phyloP scores from a whole-genome alignment of 2,329 filamentous ascomycete species.

The Cytospora mali region DNA sequence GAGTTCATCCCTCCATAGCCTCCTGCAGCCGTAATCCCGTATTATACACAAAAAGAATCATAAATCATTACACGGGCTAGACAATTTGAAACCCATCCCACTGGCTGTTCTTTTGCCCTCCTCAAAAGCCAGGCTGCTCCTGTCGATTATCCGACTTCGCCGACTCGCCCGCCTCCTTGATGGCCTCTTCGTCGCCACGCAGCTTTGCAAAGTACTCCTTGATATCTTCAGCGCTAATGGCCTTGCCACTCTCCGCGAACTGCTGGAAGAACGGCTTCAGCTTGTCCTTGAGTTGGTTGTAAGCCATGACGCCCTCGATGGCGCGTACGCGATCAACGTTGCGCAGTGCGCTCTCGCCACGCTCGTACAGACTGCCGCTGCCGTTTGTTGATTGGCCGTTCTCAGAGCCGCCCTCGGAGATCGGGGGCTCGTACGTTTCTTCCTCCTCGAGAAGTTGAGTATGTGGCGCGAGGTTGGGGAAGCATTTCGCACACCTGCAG shows the following conservation, averaged over 20 bases:
- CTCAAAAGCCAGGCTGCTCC: constrained; percentile 58
- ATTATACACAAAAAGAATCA: constrained; percentile 24
- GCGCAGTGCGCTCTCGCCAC: constrained; percentile 87
- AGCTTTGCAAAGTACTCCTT: constrained; percentile 95
- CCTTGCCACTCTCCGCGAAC: constrained; percentile 87
- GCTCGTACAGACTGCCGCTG: constrained; percentile 83
- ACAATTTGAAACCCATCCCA: not conserved
- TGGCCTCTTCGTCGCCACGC: constrained; percentile 80
- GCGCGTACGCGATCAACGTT: constrained; percentile 91
- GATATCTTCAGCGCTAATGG: constrained; percentile 92
- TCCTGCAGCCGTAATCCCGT: not conserved
- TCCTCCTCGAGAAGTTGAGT: constrained; percentile 90
- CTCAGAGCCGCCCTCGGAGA: constrained; percentile 68
- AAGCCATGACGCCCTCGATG: constrained; percentile 97
- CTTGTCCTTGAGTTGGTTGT: constrained; percentile 93
- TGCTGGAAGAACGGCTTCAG: constrained; percentile 93
- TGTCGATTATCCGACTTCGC: constrained; percentile 48
- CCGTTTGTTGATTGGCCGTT: constrained; percentile 63
- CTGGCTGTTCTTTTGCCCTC: not conserved
- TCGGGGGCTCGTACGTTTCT: constrained; percentile 87
- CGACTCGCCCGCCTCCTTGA: constrained; percentile 62
- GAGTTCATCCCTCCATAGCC: not conserved
- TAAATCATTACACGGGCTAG: constrained; percentile 13
- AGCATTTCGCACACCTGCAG: constrained; percentile 84
- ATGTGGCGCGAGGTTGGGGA: constrained; percentile 69